Base-by-base conservation (phyloP, 202 grass and related monocot species). In the Setaria italica region DNA sequence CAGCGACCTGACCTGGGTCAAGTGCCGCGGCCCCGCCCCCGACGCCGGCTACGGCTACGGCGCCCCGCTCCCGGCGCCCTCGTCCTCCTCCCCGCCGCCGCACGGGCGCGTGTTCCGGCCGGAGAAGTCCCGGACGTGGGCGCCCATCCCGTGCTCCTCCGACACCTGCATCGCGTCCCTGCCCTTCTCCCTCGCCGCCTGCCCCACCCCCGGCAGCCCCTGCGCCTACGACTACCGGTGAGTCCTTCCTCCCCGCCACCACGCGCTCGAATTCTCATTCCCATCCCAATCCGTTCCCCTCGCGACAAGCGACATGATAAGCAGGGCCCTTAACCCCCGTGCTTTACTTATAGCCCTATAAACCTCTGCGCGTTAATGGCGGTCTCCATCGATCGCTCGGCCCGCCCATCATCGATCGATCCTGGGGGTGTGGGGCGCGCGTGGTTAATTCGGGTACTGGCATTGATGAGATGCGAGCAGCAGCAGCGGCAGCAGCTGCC, bases 211-310 rank as follows among this genome's bases (percentile, higher is more conserved):
- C 12, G 87, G 75, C 33, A 93, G 69, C 91, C 80, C 97, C 66
- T 99, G 97, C 89, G 68, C 84, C 74, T 99, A 94, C 90, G 91
- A 96, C 79, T 96, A 96, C 80, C 82, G 97, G 97, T 99, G 85
- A 87, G 88, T 78, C 45, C 57, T 1, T 11, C 62, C 0, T 34
- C 37, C 4, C 49, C 5, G 0, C 21, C 32, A 8, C 3, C 41
- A 20, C 46, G 8, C 48, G 10, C 35, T 29, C 9, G 19, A 15
- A 7, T n/a, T 67, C 11, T 5, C 77, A 41, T 14, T 7, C n/a
- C 7, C 21, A 9, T 62, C 5, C 15, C 57, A 29, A 11, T 57
- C 71, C 29, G 1, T 33, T 8, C n/a, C 70, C 25, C 14, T 65
- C 41, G 32, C 2, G 3, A 50, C 25, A 32, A 14, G 34, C 13